Conservation (phyloP, 108 stramenopile genomes). For the Nitzschia sp. region DNA sequence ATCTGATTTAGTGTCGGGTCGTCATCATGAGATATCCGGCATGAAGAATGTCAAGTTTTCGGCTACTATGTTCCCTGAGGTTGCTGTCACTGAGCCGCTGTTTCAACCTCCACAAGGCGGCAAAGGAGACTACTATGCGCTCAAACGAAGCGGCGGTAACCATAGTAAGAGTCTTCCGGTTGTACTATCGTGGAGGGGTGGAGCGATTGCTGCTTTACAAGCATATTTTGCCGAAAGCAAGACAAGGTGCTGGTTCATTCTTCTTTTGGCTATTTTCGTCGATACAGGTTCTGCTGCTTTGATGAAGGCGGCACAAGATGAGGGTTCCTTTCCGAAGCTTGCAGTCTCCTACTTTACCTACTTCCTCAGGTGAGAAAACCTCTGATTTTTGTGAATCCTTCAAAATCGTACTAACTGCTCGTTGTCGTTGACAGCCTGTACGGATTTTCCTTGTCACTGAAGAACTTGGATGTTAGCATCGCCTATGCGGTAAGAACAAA, state of each 20-base stretch:
- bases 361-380: constrained; percentile 19
- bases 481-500: constrained; percentile 49
- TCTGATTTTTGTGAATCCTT: too few relatives aligned
- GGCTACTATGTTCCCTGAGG: too few relatives aligned
- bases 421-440: constrained; percentile 21
- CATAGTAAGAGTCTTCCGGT: too few relatives aligned
- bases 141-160: too few relatives aligned
- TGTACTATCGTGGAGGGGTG: neutral
- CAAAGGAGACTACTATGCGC: too few relatives aligned
- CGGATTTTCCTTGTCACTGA: constrained; percentile 34
- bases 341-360: constrained; percentile 1
- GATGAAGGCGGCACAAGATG: constrained; percentile 26
- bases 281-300: constrained; percentile 24
- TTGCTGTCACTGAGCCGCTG: too few relatives aligned
- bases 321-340: constrained; percentile 13
- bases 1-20: too few relatives aligned
- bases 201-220: neutral
- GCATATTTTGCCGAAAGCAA: neutral
- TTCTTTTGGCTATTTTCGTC: constrained; percentile 4
- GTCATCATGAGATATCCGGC: too few relatives aligned
- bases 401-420: neutral
- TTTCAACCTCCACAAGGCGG: too few relatives aligned
- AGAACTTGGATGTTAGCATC: constrained; percentile 42
- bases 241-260: neutral
- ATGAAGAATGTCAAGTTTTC: too few relatives aligned